Evolutionary conservation across 495 filamentous ascomycete species (phyloP).

Genomic region (Penicillium silybi): DNA sequence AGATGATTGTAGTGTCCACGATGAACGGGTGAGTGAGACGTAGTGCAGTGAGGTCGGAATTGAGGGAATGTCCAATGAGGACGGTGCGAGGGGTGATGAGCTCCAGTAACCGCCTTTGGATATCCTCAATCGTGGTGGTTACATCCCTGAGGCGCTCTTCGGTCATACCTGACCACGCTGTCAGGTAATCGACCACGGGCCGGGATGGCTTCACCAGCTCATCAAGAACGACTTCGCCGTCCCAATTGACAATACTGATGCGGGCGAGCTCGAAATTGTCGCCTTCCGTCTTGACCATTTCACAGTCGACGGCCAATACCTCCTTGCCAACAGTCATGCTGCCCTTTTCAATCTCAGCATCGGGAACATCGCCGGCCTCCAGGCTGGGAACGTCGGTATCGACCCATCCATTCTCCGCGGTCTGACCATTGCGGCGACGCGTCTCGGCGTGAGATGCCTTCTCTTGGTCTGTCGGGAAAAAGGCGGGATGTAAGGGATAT

Average conservation of each 20-base stretch:
- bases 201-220: slow-evolving; percentile 86
- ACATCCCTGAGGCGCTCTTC: slow-evolving; percentile 72
- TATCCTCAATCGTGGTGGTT: slow-evolving; percentile 77
- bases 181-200: slow-evolving; percentile 86
- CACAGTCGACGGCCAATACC: slow-evolving; percentile 86
- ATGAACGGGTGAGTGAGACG: slow-evolving; percentile 87
- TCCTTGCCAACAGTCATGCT: slow-evolving; percentile 79
- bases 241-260: slow-evolving; percentile 83
- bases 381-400: slow-evolving; percentile 66
- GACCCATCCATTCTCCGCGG: slow-evolving; percentile 70
- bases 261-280: slow-evolving; percentile 76
- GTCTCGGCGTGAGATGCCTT: slow-evolving; percentile 39
- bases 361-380: slow-evolving; percentile 63
- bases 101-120: slow-evolving; percentile 70
- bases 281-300: slow-evolving; percentile 86
- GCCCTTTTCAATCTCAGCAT: slow-evolving; percentile 68
- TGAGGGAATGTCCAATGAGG: slow-evolving; percentile 85
- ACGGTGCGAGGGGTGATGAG: slow-evolving; percentile 73
- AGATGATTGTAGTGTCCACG: slow-evolving; percentile 83
- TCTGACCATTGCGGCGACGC: slow-evolving; percentile 39
- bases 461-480: slow-evolving; percentile 44
- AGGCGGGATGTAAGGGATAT: slow-evolving; percentile 74
- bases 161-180: slow-evolving; percentile 86
- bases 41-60: slow-evolving; percentile 81
- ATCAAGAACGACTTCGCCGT: slow-evolving; percentile 76